Evolutionary conservation across 148 eudicot species (phyloP).

Genomic region (Chenopodium quinoa): DNA sequence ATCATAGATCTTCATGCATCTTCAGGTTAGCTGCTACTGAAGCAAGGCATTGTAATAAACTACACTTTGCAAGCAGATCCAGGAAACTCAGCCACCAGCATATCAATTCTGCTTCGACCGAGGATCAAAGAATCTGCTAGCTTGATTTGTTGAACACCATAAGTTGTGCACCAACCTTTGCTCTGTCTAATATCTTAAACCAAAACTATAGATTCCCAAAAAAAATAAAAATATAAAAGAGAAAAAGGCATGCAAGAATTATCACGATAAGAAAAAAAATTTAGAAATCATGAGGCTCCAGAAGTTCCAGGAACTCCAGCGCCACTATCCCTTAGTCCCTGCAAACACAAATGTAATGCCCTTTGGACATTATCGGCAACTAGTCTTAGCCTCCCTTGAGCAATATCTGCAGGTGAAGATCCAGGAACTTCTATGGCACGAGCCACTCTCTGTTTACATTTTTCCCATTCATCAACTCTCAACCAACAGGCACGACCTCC

Average conservation of each 20-base stretch:
- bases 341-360: slow-evolving; percentile 65
- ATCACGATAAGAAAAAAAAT: background rate
- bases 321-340: slow-evolving; percentile 63
- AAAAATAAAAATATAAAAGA: background rate
- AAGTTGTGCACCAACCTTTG: background rate
- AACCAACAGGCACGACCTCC: slow-evolving; percentile 94
- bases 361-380: slow-evolving; percentile 85
- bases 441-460: slow-evolving; percentile 74
- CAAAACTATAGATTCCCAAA: background rate
- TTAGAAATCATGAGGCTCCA: slow-evolving; percentile 24
- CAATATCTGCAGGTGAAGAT: slow-evolving; percentile 44
- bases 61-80: background rate
- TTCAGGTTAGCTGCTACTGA: slow-evolving; percentile 8
- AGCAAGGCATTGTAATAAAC: background rate
- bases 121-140: background rate
- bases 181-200: background rate
- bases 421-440: slow-evolving; percentile 68
- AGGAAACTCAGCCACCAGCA: background rate
- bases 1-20: background rate
- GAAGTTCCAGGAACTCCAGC: slow-evolving; percentile 37
- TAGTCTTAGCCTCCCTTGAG: slow-evolving; percentile 84
- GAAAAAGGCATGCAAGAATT: background rate
- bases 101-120: too few relatives aligned
- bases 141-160: background rate
- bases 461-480: slow-evolving; percentile 81